Conservation (phyloP, 495 filamentous ascomycete genomes). For the Penicillium steckii region DNA sequence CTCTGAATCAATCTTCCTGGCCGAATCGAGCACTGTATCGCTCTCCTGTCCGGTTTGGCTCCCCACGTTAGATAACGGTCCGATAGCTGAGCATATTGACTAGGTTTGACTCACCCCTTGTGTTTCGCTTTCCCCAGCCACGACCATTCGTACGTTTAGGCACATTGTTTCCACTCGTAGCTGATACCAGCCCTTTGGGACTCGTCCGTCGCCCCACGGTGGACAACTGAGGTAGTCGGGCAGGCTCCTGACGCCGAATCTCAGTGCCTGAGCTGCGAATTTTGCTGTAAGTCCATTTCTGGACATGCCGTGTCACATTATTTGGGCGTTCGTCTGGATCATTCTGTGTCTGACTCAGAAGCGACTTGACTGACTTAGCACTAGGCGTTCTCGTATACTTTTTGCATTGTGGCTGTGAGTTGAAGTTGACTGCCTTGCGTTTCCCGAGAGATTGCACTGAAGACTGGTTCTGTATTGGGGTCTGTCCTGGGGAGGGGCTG, state of each 20-base stretch:
- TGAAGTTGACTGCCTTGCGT: slow-evolving; percentile 33
- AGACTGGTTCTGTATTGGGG: too few species aligned
- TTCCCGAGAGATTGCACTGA: slow-evolving; percentile 2
- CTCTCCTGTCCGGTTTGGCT: slow-evolving; percentile 24
- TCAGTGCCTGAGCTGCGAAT: slow-evolving; percentile 10
- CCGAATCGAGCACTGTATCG: slow-evolving; percentile 37
- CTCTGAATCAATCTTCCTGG: slow-evolving; percentile 13
- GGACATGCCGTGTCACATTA: slow-evolving; percentile 18
- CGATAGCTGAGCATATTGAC: too few species aligned
- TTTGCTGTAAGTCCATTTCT: slow-evolving; percentile 28
- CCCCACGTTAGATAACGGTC: too few species aligned
- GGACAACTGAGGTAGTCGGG: not conserved
- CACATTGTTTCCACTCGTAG: slow-evolving; percentile 10
- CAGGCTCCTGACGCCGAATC: slow-evolving; percentile 6
- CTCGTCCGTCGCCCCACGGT: slow-evolving; percentile 12
- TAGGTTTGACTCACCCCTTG: slow-evolving; percentile 23
- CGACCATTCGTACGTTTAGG: slow-evolving; percentile 5
- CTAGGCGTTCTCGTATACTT: not conserved
- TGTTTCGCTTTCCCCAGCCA: slow-evolving; percentile 19
- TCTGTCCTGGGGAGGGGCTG: not conserved
- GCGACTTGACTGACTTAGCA: not conserved
- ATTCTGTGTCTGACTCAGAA: not conserved
- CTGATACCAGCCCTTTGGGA: slow-evolving; percentile 21
- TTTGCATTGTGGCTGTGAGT: not conserved
- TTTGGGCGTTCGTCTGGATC: slow-evolving; percentile 4